Percentiles rank a stretch among this genome's conserved stretches.
Conservation (phyloP, 257 asterid genomes). For the Rubia yunnanensis region DNA sequence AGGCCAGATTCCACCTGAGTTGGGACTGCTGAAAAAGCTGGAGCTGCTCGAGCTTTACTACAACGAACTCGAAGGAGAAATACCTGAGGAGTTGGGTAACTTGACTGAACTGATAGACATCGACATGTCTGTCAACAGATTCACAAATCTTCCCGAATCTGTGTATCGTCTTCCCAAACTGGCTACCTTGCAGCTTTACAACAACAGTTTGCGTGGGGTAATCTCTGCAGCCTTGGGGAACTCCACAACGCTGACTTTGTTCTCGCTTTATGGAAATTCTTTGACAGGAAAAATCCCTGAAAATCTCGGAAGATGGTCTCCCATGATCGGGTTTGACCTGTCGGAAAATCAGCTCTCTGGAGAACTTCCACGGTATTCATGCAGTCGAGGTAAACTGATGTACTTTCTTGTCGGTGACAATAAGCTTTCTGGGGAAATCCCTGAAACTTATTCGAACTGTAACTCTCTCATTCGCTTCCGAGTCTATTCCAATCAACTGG, state of each 20-base stretch:
- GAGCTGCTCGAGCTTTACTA: slow-evolving; percentile 73
- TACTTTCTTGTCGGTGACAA: slow-evolving; percentile 56
- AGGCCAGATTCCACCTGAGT: slow-evolving; percentile 54
- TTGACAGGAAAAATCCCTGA: slow-evolving; percentile 67
- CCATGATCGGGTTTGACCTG: slow-evolving; percentile 53
- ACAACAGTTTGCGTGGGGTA: slow-evolving; percentile 57
- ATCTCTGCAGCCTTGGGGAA: slow-evolving; percentile 56
- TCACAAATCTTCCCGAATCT: slow-evolving; percentile 46
- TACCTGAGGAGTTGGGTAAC: slow-evolving; percentile 72
- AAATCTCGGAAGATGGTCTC: slow-evolving; percentile 50
- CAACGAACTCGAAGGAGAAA: slow-evolving; percentile 62
- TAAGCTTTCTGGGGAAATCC: slow-evolving; percentile 54
- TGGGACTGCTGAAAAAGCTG: slow-evolving; percentile 48
- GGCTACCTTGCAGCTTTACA: slow-evolving; percentile 52
- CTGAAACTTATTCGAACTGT: slow-evolving; percentile 53
- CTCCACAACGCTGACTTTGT: slow-evolving; percentile 42
- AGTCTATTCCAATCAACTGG: slow-evolving; percentile 49
- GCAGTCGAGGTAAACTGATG: slow-evolving; percentile 57
- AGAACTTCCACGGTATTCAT: slow-evolving; percentile 50
- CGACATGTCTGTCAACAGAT: slow-evolving; percentile 68
- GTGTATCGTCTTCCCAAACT: slow-evolving; percentile 59
- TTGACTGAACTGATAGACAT: slow-evolving; percentile 42
- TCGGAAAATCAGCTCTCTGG: slow-evolving; percentile 75
- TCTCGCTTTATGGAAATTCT: slow-evolving; percentile 62
- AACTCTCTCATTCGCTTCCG: slow-evolving; percentile 64